phyloP scores from a whole-genome alignment of 2,329 filamentous ascomycete genomes.

The Epichloe festucae region DNA sequence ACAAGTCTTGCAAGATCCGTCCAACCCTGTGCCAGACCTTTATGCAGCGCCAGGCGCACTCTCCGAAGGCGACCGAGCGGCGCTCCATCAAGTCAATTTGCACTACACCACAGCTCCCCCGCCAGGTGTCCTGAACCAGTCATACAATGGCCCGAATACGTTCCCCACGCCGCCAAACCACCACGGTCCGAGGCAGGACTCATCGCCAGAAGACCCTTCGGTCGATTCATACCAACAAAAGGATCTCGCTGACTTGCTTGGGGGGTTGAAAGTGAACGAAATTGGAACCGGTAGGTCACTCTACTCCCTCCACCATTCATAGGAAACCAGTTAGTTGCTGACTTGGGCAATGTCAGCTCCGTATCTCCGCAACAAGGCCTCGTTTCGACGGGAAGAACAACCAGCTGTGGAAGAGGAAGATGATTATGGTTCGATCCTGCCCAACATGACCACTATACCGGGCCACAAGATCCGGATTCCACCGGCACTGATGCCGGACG shows the following conservation, averaged over 20 bases:
- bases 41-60: constrained; percentile 40
- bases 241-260: constrained; percentile 67
- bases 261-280: constrained; percentile 77
- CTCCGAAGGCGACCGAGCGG: constrained; percentile 25
- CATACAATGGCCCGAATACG: constrained; percentile 34
- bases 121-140: constrained; percentile 36
- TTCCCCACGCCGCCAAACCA: constrained; percentile 40
- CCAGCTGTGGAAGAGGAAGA: constrained; percentile 59
- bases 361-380: constrained; percentile 59
- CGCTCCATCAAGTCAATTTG: constrained; percentile 36
- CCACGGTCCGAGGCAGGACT: constrained; percentile 15
- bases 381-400: constrained; percentile 39
- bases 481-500: constrained; percentile 81
- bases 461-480: constrained; percentile 78
- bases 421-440: constrained; percentile 59
- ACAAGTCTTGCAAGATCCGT: constrained; percentile 23
- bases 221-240: constrained; percentile 54
- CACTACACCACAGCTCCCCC: constrained; percentile 41
- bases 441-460: constrained; percentile 52
- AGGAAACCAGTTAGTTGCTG: neutral
- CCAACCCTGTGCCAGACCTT: constrained; percentile 28
- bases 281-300: constrained; percentile 60
- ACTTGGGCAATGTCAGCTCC: constrained; percentile 42
- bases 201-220: constrained; percentile 39
- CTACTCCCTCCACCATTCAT: neutral